Conservation (phyloP, 1,139 yeast genomes). For the Geotrichum klebahnii region DNA sequence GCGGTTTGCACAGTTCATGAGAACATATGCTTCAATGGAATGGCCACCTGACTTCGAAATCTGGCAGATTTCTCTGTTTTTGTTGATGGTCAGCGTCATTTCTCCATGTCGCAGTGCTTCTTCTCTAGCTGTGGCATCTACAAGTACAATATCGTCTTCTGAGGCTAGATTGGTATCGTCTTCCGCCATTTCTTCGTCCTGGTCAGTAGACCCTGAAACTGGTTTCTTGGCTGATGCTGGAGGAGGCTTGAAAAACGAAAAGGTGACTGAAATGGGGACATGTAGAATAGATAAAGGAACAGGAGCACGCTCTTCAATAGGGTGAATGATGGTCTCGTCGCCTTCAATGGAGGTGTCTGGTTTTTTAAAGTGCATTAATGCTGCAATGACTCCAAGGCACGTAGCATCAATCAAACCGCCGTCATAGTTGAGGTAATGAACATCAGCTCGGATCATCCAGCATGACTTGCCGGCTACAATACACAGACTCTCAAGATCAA, state of each 20-base stretch:
- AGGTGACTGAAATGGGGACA: constrained; percentile 87
- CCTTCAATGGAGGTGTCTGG: constrained; percentile 79
- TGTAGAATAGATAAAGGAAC: constrained; percentile 81
- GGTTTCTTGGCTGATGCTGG: constrained; percentile 8
- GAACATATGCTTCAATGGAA: constrained; percentile 67
- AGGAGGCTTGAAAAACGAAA: constrained; percentile 61
- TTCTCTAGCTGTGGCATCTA: constrained; percentile 77
- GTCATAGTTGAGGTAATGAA: constrained; percentile 82
- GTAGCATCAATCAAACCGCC: constrained; percentile 91
- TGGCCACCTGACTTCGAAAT: constrained; percentile 87
- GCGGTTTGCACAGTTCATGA: constrained; percentile 64
- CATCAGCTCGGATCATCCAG: constrained; percentile 86
- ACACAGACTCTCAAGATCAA: constrained; percentile 86
- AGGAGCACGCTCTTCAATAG: constrained; percentile 75
- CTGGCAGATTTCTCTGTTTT: constrained; percentile 86
- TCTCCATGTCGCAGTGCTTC: constrained; percentile 74
- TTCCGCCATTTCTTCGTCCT: constrained; percentile 39
- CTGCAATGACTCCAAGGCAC: constrained; percentile 86
- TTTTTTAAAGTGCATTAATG: constrained; percentile 71
- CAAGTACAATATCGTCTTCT: constrained; percentile 51
- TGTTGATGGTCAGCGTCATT: constrained; percentile 79
- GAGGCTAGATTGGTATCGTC: constrained; percentile 39
- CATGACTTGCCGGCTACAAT: constrained; percentile 87
- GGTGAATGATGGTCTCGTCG: constrained; percentile 65
- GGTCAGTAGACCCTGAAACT: constrained; percentile 14